phyloP scores from a whole-genome alignment of 768 basidiomycete species.

The Panaeolus papilionaceus region DNA sequence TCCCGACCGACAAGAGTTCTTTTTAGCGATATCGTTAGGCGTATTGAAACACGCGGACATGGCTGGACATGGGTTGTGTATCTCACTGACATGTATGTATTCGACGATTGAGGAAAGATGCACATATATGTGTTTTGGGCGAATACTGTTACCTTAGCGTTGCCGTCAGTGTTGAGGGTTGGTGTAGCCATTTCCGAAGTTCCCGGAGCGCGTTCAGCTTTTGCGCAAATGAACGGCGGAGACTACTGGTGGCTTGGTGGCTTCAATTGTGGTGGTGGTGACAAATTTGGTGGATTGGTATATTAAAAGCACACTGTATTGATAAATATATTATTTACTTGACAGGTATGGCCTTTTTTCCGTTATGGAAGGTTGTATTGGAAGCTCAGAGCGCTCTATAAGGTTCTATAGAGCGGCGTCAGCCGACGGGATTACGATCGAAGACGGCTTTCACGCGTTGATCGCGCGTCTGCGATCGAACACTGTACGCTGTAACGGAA shows the following conservation, averaged over 20 bases:
- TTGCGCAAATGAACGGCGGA: conserved; percentile 6
- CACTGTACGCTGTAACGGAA: conserved; percentile 3
- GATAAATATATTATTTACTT: background rate
- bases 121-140: background rate
- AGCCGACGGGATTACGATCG: conserved; percentile 9
- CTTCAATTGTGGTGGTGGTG: background rate
- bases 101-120: background rate
- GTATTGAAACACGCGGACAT: conserved; percentile 4
- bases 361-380: background rate
- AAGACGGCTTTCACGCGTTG: background rate
- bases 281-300: background rate
- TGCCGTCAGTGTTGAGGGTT: background rate
- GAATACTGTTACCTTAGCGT: conserved; percentile 6
- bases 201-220: background rate
- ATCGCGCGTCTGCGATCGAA: background rate
- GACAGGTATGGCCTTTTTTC: background rate
- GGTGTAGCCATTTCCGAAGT: background rate
- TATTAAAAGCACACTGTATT: background rate
- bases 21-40: background rate
- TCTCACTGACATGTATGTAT: background rate
- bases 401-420: background rate
- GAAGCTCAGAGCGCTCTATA: background rate
- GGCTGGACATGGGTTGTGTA: background rate
- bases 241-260: background rate
- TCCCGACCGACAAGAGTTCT: background rate